These are phyloP conservation scores for Penicillium steckii DNA, from an alignment of 495 filamentous ascomycete species.

Conservation along the genomic window DNA sequence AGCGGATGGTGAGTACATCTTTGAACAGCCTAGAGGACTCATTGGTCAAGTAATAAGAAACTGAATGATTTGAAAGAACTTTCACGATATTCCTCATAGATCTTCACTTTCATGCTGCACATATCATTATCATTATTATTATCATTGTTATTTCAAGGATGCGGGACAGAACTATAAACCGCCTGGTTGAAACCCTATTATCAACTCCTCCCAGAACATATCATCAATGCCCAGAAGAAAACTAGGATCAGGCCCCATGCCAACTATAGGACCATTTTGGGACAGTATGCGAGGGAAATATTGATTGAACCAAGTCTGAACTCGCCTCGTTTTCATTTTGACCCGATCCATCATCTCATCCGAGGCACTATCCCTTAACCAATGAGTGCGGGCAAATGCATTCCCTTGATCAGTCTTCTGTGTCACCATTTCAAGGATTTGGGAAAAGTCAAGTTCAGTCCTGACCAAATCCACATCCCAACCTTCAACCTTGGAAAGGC, in stretches of 20 bases:
- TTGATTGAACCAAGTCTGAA: conserved; percentile 1
- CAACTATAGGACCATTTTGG: background rate
- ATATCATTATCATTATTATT: no score
- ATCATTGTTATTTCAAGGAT: background rate
- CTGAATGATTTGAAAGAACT: background rate
- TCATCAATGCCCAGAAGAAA: background rate
- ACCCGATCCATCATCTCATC: background rate
- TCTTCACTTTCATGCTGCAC: no score
- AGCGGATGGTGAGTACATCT: background rate
- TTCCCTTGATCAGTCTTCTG: background rate
- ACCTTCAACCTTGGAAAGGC: background rate
- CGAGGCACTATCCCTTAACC: background rate
- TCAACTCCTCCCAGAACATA: conserved; percentile 1
- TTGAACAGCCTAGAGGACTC: background rate
- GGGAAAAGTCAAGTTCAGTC: background rate
- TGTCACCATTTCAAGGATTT: background rate
- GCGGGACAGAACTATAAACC: background rate
- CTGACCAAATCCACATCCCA: background rate
- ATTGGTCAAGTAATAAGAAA: background rate
- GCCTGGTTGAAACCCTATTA: background rate
- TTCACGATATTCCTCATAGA: background rate
- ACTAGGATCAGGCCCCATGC: background rate
- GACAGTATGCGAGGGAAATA: background rate
- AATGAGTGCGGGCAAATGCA: background rate
- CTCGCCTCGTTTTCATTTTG: background rate